A percentile compares a stretch with the other conserved stretches of the same genome.
These are phyloP conservation scores for Penicillium bovifimosum DNA, from an alignment of 495 filamentous ascomycete genomes.

Conservation along the genomic window DNA sequence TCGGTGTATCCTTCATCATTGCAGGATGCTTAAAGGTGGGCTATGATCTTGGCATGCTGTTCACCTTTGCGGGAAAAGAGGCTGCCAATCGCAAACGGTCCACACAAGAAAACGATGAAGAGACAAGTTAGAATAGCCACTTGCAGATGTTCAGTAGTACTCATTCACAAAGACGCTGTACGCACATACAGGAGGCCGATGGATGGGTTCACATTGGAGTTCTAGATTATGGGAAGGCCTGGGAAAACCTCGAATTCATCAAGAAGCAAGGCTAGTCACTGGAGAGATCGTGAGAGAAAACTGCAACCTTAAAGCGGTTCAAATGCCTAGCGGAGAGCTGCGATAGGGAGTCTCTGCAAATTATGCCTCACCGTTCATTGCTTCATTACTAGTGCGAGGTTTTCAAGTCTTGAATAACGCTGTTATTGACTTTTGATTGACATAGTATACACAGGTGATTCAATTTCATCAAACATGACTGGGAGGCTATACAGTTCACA, in stretches of 20 bases:
- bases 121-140: not conserved
- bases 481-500: not conserved
- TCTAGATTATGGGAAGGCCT: not conserved
- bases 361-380: no score
- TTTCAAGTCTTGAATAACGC: no score
- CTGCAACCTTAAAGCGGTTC: no score
- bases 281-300: no score
- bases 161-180: not conserved
- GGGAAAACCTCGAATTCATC: no score
- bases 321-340: no score
- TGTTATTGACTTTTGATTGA: not conserved
- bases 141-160: not conserved
- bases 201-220: not conserved
- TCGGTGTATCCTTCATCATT: constrained; percentile 66
- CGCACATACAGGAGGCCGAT: not conserved
- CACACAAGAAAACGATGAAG: not conserved
- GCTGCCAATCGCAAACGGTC: constrained; percentile 17
- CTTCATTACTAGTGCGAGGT: no score
- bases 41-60: constrained; percentile 70
- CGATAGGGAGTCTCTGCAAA: no score
- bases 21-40: constrained; percentile 63
- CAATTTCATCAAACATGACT: constrained; percentile 1
- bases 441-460: constrained; percentile 8
- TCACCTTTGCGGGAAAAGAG: constrained; percentile 53
- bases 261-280: no score